These are phyloP conservation scores for Cicer chorassanicum DNA, from an alignment of 306 rosid genomes.

Conservation along the genomic window DNA sequence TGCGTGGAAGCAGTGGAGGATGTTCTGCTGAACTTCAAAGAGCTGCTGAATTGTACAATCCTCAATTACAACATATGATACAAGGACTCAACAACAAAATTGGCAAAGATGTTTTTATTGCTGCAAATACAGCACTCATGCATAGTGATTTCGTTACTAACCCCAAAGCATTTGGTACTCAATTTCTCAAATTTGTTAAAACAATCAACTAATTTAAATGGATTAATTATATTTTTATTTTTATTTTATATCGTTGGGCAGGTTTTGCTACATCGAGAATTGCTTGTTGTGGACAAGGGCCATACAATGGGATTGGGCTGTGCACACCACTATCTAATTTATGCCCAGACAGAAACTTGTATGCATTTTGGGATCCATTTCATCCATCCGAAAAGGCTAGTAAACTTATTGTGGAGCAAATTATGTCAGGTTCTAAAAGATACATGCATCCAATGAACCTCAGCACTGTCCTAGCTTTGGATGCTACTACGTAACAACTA, in stretches of 20 bases:
- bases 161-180: conserved; percentile 66
- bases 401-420: conserved; percentile 58
- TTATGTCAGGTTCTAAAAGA: conserved; percentile 53
- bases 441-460: conserved; percentile 82
- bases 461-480: conserved; percentile 66
- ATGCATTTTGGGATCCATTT: conserved; percentile 82
- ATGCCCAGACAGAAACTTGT: conserved; percentile 60
- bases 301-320: conserved; percentile 75
- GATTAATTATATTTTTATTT: too few relatives aligned
- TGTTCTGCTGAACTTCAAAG: conserved; percentile 70
- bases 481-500: conserved; percentile 41
- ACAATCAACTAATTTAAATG: too few relatives aligned
- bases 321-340: conserved; percentile 69
- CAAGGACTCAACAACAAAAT: conserved; percentile 58
- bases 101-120: conserved; percentile 60
- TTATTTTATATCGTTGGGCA: conserved; percentile 19
- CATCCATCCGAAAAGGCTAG: conserved; percentile 80
- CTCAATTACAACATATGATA: conserved; percentile 66
- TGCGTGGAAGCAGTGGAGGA: conserved; percentile 57
- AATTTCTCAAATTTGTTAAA: too few relatives aligned
- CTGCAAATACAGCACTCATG: conserved; percentile 58
- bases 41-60: conserved; percentile 70
- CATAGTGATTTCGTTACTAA: conserved; percentile 58
- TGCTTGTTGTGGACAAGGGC: conserved; percentile 92
- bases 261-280: conserved; percentile 65